Conservation (phyloP, 805 yeast species). For the Lipomyces spencermartinsiae region DNA sequence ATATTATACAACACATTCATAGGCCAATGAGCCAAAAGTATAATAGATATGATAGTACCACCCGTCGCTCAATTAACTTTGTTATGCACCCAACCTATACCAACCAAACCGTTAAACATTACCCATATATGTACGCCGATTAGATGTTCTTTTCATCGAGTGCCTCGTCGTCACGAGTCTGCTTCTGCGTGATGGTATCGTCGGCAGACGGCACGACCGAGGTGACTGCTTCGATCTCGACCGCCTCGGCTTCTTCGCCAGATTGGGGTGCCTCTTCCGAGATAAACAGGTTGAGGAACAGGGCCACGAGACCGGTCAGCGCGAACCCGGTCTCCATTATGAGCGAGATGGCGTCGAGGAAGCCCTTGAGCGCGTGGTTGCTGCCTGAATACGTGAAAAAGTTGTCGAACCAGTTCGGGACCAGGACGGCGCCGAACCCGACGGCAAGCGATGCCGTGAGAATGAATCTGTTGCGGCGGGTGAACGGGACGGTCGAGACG, state of each 20-base stretch:
- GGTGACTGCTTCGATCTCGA: slow-evolving; percentile 31
- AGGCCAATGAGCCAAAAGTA: too few species aligned
- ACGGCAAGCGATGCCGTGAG: slow-evolving; percentile 68
- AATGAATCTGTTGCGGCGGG: slow-evolving; percentile 76
- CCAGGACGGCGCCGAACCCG: slow-evolving; percentile 71
- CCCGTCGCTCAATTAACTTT: too few species aligned
- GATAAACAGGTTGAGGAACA: slow-evolving; percentile 64
- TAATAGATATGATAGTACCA: too few species aligned
- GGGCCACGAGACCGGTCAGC: slow-evolving; percentile 67
- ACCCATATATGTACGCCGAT: background rate
- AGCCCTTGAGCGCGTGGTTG: slow-evolving; percentile 63
- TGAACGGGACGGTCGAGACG: slow-evolving; percentile 59
- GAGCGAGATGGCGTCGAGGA: slow-evolving; percentile 69
- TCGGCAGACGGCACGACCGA: background rate
- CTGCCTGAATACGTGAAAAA: slow-evolving; percentile 72
- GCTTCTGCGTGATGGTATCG: background rate
- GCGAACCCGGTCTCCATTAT: slow-evolving; percentile 79
- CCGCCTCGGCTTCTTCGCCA: slow-evolving; percentile 36
- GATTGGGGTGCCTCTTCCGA: slow-evolving; percentile 56
- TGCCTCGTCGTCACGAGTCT: background rate
- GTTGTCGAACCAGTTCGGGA: slow-evolving; percentile 66
- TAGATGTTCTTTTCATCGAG: background rate
- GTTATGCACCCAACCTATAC: background rate
- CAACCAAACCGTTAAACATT: background rate
- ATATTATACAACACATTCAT: too few species aligned